These are phyloP conservation scores for Daldinia sp. DNA, from an alignment of 2,329 filamentous ascomycete genomes.

Conservation along the genomic window DNA sequence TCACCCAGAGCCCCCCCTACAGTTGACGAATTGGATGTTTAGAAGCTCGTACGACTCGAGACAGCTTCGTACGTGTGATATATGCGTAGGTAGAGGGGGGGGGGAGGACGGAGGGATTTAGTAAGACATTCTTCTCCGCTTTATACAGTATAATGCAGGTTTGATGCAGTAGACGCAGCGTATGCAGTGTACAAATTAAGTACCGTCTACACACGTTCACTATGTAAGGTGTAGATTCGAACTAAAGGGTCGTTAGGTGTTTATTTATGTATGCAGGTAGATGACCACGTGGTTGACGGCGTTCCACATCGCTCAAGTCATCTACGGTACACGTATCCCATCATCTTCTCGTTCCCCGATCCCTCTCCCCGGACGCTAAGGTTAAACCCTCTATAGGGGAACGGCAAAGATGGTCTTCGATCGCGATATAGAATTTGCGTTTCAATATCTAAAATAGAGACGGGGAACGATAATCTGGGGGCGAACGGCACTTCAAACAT, in stretches of 20 bases:
- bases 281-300: conserved; percentile 34
- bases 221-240: conserved; percentile 17
- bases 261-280: conserved; percentile 7
- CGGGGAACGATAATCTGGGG: conserved; percentile 12
- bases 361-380: not conserved
- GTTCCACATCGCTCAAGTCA: conserved; percentile 27
- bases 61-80: conserved; percentile 19
- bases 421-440: conserved; percentile 19
- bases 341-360: not conserved
- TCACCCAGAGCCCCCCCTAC: conserved; percentile 21
- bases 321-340: conserved; percentile 5
- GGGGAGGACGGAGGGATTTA: conserved; percentile 19
- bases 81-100: conserved; percentile 1
- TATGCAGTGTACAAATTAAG: conserved; percentile 11
- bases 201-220: not conserved
- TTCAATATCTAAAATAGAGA: conserved; percentile 17
- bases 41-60: conserved; percentile 25
- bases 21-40: conserved; percentile 31
- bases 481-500: conserved; percentile 26
- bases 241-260: conserved; percentile 4
- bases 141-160: conserved; percentile 33
- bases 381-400: not conserved
- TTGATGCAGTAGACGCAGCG: conserved; percentile 9
- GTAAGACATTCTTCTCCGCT: conserved; percentile 33
- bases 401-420: not conserved